Evolutionary conservation across 306 rosid genomes (phyloP).

Genomic region (Prunus davidiana): DNA sequence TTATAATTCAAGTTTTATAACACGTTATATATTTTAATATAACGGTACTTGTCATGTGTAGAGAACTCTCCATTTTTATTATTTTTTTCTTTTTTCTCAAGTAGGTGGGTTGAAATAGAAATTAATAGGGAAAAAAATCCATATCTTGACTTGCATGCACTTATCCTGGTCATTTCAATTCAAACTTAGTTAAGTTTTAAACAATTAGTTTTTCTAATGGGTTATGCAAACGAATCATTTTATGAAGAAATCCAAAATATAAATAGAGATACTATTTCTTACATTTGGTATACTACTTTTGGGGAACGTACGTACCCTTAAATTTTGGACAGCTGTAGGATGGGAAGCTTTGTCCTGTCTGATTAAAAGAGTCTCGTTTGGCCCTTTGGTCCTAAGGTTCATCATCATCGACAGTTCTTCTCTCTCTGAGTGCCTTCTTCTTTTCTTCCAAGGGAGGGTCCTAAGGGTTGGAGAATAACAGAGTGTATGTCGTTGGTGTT

Average conservation of each 20-base stretch:
- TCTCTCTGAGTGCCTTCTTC: not conserved
- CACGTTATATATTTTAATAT: too few species aligned
- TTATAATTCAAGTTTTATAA: too few species aligned
- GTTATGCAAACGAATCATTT: not conserved
- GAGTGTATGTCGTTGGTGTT: not conserved
- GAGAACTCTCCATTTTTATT: too few species aligned
- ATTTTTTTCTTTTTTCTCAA: too few species aligned
- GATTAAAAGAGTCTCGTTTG: slow-evolving; percentile 34
- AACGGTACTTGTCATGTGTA: too few species aligned
- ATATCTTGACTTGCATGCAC: not conserved
- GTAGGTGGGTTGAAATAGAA: too few species aligned
- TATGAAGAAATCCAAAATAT: not conserved
- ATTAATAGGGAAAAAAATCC: not conserved
- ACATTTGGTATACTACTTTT: slow-evolving; percentile 16
- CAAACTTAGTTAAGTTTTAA: not conserved
- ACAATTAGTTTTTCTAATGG: not conserved
- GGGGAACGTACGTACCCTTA: slow-evolving; percentile 9
- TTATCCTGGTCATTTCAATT: not conserved
- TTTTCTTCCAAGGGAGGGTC: slow-evolving; percentile 12
- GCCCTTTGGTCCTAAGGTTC: slow-evolving; percentile 23
- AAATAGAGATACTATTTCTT: not conserved
- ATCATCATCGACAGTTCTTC: slow-evolving; percentile 31
- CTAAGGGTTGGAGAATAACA: not conserved
- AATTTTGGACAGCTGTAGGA: slow-evolving; percentile 51
- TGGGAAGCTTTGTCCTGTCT: slow-evolving; percentile 57